Conservation (phyloP, 2,329 filamentous ascomycete species). For the Akanthomyces uredinophilus region DNA sequence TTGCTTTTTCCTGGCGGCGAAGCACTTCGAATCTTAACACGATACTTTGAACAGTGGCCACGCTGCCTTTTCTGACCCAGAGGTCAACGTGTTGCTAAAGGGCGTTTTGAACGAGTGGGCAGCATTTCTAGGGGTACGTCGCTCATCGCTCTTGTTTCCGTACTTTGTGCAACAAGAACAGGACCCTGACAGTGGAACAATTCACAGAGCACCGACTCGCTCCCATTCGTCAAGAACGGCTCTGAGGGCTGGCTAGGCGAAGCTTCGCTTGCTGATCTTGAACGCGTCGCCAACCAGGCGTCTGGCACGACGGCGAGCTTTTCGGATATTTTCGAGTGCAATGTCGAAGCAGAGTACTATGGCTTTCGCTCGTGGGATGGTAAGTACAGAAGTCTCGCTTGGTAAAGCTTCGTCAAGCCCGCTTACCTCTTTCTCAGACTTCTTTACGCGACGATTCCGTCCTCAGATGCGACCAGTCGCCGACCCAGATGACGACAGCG, state of each 20-base stretch:
- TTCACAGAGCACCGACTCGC: conserved; percentile 42
- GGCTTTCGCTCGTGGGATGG: conserved; percentile 65
- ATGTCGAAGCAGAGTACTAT: conserved; percentile 47
- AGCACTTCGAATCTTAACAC: not conserved
- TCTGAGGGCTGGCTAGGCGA: conserved; percentile 52
- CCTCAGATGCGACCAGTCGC: conserved; percentile 53
- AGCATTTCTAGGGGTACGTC: not conserved
- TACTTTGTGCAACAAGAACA: too few species aligned
- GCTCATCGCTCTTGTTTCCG: not conserved
- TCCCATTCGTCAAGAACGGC: conserved; percentile 41
- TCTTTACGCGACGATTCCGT: conserved; percentile 58
- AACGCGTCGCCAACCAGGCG: conserved; percentile 47
- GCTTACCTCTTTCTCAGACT: conserved; percentile 34
- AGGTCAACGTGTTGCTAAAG: conserved; percentile 4
- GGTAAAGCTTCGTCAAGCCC: not conserved
- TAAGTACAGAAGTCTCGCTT: conserved; percentile 20
- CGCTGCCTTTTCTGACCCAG: conserved; percentile 4
- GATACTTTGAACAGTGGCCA: not conserved
- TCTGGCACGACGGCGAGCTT: conserved; percentile 41
- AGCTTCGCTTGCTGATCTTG: conserved; percentile 42
- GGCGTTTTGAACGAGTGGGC: conserved; percentile 10
- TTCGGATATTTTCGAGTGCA: conserved; percentile 57
- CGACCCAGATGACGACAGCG: conserved; percentile 44
- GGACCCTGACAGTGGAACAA: not conserved
- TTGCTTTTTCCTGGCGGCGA: too few species aligned